Percentiles rank a stretch among this genome's conserved stretches.
phyloP scores from a whole-genome alignment of 306 rosid genomes.

The Vicia sativa region DNA sequence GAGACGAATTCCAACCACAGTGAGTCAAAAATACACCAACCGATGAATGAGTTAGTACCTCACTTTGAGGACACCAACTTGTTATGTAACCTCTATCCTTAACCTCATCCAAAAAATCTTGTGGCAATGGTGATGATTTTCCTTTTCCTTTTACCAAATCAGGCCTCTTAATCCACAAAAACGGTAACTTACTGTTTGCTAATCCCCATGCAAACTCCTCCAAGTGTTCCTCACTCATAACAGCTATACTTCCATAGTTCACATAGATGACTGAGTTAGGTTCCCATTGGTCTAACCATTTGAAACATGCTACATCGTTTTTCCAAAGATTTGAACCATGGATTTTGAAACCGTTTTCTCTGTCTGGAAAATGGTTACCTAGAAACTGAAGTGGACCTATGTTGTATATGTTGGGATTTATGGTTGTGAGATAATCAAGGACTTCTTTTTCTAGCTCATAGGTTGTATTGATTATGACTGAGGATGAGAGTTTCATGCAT shows the following conservation, averaged over 20 bases:
- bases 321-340: constrained; percentile 23
- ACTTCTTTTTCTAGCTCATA: constrained; percentile 16
- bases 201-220: constrained; percentile 21
- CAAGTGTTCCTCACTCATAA: constrained; percentile 8
- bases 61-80: constrained; percentile 12
- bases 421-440: constrained; percentile 3
- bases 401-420: constrained; percentile 12
- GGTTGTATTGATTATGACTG: constrained; percentile 11
- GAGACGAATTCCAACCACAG: constrained; percentile 21
- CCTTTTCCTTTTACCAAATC: constrained; percentile 18
- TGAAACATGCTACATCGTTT: neutral
- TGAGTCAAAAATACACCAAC: constrained; percentile 9
- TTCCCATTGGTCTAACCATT: constrained; percentile 29
- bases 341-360: neutral
- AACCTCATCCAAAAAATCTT: constrained; percentile 18
- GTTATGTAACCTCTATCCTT: constrained; percentile 26
- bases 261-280: constrained; percentile 8
- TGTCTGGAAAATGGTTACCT: neutral
- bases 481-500: constrained; percentile 1
- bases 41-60: constrained; percentile 15
- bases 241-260: constrained; percentile 24
- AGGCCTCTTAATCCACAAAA: constrained; percentile 18
- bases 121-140: neutral
- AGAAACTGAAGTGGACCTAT: constrained; percentile 29
- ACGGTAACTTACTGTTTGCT: constrained; percentile 26